Evolutionary conservation across 768 basidiomycete genomes (phyloP).

Genomic region (Cytidiella melzeri): DNA sequence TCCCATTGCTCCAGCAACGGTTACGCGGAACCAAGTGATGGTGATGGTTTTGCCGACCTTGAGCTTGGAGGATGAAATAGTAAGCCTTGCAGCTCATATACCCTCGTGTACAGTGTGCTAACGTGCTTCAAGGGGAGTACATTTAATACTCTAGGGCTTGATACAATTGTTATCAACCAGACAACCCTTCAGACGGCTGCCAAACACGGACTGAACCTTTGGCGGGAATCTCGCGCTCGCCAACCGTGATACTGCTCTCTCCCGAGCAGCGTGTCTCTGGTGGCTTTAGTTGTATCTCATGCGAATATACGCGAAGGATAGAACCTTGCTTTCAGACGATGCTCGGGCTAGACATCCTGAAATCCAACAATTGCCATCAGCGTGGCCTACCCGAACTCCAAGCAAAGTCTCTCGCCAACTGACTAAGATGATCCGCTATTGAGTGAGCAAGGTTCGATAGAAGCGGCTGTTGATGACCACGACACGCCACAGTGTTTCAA

Average conservation of each 20-base stretch:
- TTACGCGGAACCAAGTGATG: slow-evolving; percentile 16
- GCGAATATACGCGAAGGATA: no score
- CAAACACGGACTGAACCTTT: not conserved
- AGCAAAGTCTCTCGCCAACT: no score
- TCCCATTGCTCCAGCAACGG: not conserved
- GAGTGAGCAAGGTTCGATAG: no score
- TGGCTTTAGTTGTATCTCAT: no score
- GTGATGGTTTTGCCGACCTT: not conserved
- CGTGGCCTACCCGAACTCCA: no score
- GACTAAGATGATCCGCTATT: no score
- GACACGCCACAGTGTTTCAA: slow-evolving; percentile 60
- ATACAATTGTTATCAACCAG: not conserved
- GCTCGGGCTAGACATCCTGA: no score
- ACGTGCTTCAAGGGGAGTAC: not conserved
- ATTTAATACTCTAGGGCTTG: not conserved
- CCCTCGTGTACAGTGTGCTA: no score
- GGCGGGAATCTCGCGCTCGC: slow-evolving; percentile 3
- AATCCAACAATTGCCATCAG: no score
- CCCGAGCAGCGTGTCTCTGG: slow-evolving; percentile 15
- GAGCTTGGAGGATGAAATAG: slow-evolving; percentile 8
- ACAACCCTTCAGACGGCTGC: not conserved
- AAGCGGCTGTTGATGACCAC: slow-evolving; percentile 39
- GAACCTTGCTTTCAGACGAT: no score
- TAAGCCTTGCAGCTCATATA: not conserved
- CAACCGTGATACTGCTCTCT: slow-evolving; percentile 14